A percentile compares a stretch with the other conserved stretches of the same genome.
These are phyloP conservation scores for Plectosphaerella plurivora DNA, from an alignment of 2,329 filamentous ascomycete species.

Conservation along the genomic window DNA sequence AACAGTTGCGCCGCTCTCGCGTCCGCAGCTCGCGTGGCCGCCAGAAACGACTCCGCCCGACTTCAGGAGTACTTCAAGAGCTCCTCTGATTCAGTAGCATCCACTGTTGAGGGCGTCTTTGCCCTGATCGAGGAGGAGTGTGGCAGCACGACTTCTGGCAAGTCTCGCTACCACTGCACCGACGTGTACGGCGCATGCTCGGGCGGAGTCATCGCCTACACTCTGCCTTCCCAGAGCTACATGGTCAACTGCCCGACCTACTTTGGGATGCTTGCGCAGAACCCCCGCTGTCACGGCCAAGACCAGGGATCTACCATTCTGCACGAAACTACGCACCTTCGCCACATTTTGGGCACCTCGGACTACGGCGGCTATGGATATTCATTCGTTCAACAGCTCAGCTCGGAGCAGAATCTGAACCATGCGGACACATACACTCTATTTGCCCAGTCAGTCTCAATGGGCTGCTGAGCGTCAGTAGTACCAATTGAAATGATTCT, in stretches of 20 bases:
- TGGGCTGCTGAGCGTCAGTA: constrained; percentile 28
- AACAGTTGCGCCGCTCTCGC: constrained; percentile 47
- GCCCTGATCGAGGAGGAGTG: constrained; percentile 50
- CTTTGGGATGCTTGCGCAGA: constrained; percentile 49
- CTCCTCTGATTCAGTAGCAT: constrained; percentile 28
- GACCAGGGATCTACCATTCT: constrained; percentile 62
- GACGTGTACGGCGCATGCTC: constrained; percentile 38
- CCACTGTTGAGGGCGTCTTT: constrained; percentile 45
- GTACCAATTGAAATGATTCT: no score
- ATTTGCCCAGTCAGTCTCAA: constrained; percentile 30
- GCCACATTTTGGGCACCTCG: constrained; percentile 50
- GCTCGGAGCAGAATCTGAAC: constrained; percentile 44
- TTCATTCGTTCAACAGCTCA: constrained; percentile 44
- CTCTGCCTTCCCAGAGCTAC: constrained; percentile 45
- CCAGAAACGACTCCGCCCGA: constrained; percentile 21
- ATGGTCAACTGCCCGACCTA: constrained; percentile 60
- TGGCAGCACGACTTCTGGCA: constrained; percentile 39
- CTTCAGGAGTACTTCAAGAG: constrained; percentile 62
- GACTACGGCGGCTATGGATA: constrained; percentile 56
- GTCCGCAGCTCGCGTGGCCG: constrained; percentile 17
- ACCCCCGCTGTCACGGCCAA: constrained; percentile 54
- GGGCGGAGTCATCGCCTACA: constrained; percentile 53
- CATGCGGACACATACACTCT: constrained; percentile 59
- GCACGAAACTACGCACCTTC: constrained; percentile 62
- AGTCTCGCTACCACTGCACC: constrained; percentile 52